Base-by-base conservation (phyloP, 2,329 filamentous ascomycete species). In the Claviceps capensis region DNA sequence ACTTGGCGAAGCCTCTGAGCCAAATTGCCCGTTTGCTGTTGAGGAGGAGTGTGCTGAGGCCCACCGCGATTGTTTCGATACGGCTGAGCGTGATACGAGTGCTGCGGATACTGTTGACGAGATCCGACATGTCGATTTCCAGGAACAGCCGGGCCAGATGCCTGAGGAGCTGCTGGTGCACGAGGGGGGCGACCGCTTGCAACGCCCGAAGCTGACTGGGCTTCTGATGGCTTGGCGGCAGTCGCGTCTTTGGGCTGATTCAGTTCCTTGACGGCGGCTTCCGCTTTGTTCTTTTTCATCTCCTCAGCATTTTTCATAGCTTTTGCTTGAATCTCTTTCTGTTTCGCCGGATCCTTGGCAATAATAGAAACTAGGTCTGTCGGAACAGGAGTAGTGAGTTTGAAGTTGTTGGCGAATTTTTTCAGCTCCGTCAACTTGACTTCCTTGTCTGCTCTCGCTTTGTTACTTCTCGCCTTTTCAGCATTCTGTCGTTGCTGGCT, bases 281-380 rank as follows among this genome's bases (percentile, higher is more conserved):
- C 73, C 17, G 72, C 62, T 62, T 82, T 82, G 51, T 78, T 72
- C 59, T 81, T 76, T 4, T 71, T 69, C 50, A 78, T 67, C 56
- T 82, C 79, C 56, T 88, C 82, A 2, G 82, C 83, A 58, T 91
- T 85, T 62, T 82, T 80, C 55, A 87, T 81, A 1, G 88, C 88
- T 67, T 90, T 94, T 60, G 89, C 85, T 62, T 95, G 85, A 56
- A 98, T 97, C 63, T 90, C 82, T 62, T 89, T 83, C 68, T 97
- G 93, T 71, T 96, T 98, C 46, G 74, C 78, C n/a, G 89, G 89
- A 64, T 98, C 93, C 66, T 97, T 98, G 53, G 93, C 91, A 55
- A 98, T 85, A 58, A 98, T 98, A 1, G 88, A 85, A 30, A 98
- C 89, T 38, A 98, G 71, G 67, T 98, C 93, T 49, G 80, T 83